Evolutionary conservation across 225 moss, liverwort and hornwort species (phyloP), one percentile per base, ranked within the genome.

Genomic region (Antitrichia curtipendula): DNA sequence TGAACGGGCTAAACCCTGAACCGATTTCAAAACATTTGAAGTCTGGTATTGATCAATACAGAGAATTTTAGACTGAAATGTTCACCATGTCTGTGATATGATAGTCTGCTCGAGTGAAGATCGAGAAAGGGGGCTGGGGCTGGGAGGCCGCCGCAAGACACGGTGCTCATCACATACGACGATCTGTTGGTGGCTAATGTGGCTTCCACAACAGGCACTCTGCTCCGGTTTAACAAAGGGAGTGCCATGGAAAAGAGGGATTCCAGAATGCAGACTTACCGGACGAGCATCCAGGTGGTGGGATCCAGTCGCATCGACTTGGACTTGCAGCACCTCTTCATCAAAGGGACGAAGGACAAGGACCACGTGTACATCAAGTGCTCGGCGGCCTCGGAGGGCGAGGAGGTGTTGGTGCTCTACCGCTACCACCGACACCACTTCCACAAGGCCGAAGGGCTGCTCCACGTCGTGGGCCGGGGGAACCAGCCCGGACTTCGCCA

Each of bases 141-240:
- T 92, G 90, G 92, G 86, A 92, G 61, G 86, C 84, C 12, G 88
- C 89, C 89, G 19, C 90, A 88, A 80, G 88, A 90, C 86, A 92
- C 90, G 4, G 92, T 89, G 45, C 77, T 90, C 32, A 88, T 92
- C 88, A 92, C 92, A 5, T 92, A 83, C 68, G 74, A 88, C 21
- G 85, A 91, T 85, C 80, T 91, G 4, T 31, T 91, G 75, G 91
- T 91, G 66, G 89, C 89, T 25, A 89, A 87, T 40, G 89, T 87
- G 27, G 89, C 91, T 16, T 80, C 89, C 9, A 86, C 52, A 32
- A 27, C 88, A 43, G 91, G 91, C 57, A 75, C 87, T 60, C 49
- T 91, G 87, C 87, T 91, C 56, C 62, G 54, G 74, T 63, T 86
- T 61, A 62, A 84, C 81, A 89, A 82, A 81, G 59, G 40, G 70